These are phyloP conservation scores for Puccinellia tenuiflora DNA, from an alignment of 176 grass and related monocot genomes.

Conservation along the genomic window DNA sequence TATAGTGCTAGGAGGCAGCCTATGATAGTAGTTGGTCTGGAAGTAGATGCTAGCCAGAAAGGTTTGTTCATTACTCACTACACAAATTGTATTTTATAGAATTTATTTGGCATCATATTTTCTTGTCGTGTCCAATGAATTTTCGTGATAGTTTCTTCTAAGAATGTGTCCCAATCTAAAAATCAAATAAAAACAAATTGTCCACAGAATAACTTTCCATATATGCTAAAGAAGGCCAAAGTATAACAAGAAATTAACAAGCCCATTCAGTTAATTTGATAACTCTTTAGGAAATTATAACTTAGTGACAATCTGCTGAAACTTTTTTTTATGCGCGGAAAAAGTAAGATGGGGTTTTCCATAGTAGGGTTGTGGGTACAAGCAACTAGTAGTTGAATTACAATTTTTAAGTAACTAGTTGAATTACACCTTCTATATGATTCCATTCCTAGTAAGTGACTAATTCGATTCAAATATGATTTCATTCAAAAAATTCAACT, in stretches of 20 bases:
- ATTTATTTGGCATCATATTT: background rate
- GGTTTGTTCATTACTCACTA: background rate
- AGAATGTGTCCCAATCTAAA: background rate
- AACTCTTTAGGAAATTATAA: background rate
- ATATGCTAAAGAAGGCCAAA: slow-evolving; percentile 3
- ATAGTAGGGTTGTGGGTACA: background rate
- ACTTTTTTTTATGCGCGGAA: too few species aligned
- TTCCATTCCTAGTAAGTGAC: background rate
- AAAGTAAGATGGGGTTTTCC: too few species aligned
- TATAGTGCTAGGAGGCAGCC: background rate
- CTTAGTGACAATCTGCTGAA: background rate
- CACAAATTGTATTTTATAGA: background rate
- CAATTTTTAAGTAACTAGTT: background rate
- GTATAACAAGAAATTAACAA: background rate
- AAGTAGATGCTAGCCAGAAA: background rate
- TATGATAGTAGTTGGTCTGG: background rate
- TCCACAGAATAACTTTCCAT: background rate
- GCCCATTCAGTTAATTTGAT: background rate
- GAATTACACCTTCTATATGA: background rate
- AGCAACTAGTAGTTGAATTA: background rate
- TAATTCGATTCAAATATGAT: background rate
- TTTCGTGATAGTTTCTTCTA: background rate
- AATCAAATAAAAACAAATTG: slow-evolving; percentile 2
- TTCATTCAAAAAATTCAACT: background rate
- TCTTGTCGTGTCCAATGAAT: background rate